phyloP scores from a whole-genome alignment of 2,329 filamentous ascomycete genomes.

The Orbilia brochopaga region DNA sequence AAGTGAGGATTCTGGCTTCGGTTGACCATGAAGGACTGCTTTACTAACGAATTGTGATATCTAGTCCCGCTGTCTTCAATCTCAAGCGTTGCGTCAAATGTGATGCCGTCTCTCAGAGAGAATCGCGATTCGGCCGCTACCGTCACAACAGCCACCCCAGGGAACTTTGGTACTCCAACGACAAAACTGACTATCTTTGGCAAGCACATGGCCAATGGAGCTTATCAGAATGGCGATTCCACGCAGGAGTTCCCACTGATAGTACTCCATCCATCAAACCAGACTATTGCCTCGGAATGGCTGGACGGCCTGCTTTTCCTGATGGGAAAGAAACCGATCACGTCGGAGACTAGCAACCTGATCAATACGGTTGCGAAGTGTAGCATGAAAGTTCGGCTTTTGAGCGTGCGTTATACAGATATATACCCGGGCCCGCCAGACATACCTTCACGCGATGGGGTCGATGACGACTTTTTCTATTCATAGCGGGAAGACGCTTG shows the following conservation, averaged over 20 bases:
- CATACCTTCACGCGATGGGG: constrained; percentile 79
- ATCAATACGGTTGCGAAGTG: constrained; percentile 86
- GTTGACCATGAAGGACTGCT: not conserved
- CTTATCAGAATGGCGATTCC: constrained; percentile 55
- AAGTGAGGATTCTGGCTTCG: constrained; percentile 60
- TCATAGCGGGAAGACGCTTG: constrained; percentile 19
- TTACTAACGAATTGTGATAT: not conserved
- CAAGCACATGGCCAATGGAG: constrained; percentile 60
- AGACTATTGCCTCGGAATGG: constrained; percentile 91
- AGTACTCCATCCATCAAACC: constrained; percentile 79
- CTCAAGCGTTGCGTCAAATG: constrained; percentile 43
- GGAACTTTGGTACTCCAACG: constrained; percentile 60
- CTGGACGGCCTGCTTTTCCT: constrained; percentile 94
- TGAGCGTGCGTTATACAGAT: constrained; percentile 85
- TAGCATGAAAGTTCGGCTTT: constrained; percentile 85
- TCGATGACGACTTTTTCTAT: constrained; percentile 76
- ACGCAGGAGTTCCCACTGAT: constrained; percentile 75
- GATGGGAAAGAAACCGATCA: constrained; percentile 92
- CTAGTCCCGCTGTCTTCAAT: constrained; percentile 39
- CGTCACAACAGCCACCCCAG: constrained; percentile 55
- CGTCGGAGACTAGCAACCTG: constrained; percentile 91
- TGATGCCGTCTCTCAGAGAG: constrained; percentile 34
- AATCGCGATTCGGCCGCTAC: constrained; percentile 57
- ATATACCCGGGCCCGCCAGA: constrained; percentile 72
- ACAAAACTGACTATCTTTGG: constrained; percentile 94